phyloP scores from a whole-genome alignment of 176 grass and related monocot species.

The Thalia dealbata region DNA sequence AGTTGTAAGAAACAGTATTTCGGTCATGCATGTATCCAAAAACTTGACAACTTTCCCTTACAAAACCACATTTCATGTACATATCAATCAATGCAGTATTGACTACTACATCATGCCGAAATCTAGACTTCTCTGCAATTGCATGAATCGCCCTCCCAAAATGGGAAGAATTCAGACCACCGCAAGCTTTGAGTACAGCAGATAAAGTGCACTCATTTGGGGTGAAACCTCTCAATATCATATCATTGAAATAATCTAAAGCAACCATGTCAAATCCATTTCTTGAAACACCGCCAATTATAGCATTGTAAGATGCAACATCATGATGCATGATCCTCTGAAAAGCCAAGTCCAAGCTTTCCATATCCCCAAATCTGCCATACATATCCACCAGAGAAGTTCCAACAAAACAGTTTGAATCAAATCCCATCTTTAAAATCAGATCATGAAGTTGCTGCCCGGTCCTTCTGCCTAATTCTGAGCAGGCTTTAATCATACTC shows the following conservation, averaged over 20 bases:
- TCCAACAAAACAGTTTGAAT: conserved; percentile 24
- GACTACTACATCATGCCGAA: conserved; percentile 33
- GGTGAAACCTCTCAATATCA: conserved; percentile 17
- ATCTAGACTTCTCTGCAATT: conserved; percentile 25
- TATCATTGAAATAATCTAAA: conserved; percentile 18
- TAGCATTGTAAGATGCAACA: conserved; percentile 27
- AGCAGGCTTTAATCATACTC: conserved; percentile 25
- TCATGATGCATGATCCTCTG: conserved; percentile 6
- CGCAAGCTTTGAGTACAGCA: conserved; percentile 24
- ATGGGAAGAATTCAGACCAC: conserved; percentile 22
- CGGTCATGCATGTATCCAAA: conserved; percentile 23
- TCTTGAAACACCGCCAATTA: conserved; percentile 32
- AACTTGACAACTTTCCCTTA: conserved; percentile 23
- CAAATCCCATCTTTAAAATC: conserved; percentile 25
- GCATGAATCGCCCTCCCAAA: conserved; percentile 29
- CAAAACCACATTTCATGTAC: conserved; percentile 34
- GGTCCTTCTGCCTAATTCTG: conserved; percentile 21
- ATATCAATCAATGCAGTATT: conserved; percentile 39
- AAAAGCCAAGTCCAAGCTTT: conserved; percentile 27
- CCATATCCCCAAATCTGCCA: conserved; percentile 17
- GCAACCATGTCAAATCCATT: conserved; percentile 20
- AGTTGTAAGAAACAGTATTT: conserved; percentile 30
- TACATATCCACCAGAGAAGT: conserved; percentile 46
- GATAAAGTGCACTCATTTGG: conserved; percentile 37
- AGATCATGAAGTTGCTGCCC: conserved; percentile 28